A percentile compares a stretch with the other conserved stretches of the same genome.
These are phyloP conservation scores for Hyphodiscus sp. DNA, from an alignment of 2,329 filamentous ascomycete species.

Conservation along the genomic window DNA sequence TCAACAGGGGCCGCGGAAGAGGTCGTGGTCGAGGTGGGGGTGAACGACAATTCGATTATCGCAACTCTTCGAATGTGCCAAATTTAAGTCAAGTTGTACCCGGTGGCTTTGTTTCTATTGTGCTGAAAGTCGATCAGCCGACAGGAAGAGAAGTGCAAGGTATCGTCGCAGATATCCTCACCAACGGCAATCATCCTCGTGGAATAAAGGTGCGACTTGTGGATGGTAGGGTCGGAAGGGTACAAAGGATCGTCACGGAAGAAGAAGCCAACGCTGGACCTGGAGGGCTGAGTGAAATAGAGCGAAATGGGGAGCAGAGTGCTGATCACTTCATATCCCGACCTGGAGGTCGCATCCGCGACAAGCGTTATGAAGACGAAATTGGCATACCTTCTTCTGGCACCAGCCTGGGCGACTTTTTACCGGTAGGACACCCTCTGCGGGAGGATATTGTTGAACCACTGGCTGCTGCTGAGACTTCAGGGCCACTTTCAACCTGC, in stretches of 20 bases:
- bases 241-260: slow-evolving; percentile 24
- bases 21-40: not conserved
- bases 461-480: not conserved
- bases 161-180: slow-evolving; percentile 24
- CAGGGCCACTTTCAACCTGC: slow-evolving; percentile 7
- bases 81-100: slow-evolving; percentile 19
- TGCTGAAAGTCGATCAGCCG: slow-evolving; percentile 27
- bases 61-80: slow-evolving; percentile 17
- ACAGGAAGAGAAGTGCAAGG: slow-evolving; percentile 27
- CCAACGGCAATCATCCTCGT: slow-evolving; percentile 26
- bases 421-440: not conserved
- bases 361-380: slow-evolving; percentile 13
- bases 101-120: slow-evolving; percentile 25
- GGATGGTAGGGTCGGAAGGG: slow-evolving; percentile 27
- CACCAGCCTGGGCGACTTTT: slow-evolving; percentile 1
- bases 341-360: not conserved
- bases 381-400: not conserved
- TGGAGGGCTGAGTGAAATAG: slow-evolving; percentile 14
- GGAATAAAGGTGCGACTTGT: slow-evolving; percentile 29
- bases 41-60: not conserved
- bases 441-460: not conserved
- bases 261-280: slow-evolving; percentile 10
- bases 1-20: not conserved
- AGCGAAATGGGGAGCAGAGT: slow-evolving; percentile 13
- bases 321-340: not conserved